These are phyloP conservation scores for Phoma herbarum DNA, from an alignment of 2,329 filamentous ascomycete genomes.

Conservation along the genomic window DNA sequence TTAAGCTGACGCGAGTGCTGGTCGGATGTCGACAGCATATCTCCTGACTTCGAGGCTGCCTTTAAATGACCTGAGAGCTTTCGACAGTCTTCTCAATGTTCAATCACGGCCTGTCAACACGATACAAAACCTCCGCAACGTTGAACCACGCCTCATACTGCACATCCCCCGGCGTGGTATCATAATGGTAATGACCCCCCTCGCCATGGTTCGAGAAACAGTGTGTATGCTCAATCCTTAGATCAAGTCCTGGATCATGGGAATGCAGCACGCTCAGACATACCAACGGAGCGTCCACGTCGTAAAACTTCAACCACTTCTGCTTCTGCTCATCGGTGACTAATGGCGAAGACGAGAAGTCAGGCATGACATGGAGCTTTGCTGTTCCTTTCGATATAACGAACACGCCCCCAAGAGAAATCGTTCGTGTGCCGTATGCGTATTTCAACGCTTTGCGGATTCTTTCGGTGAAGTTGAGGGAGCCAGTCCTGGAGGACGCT, in stretches of 20 bases:
- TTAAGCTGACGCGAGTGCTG: neutral
- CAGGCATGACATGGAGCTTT: conserved; percentile 28
- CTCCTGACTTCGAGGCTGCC: neutral
- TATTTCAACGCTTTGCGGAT: conserved; percentile 22
- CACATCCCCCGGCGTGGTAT: conserved; percentile 51
- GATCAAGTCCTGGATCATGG: conserved; percentile 51
- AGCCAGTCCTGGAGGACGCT: conserved; percentile 19
- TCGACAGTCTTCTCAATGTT: neutral
- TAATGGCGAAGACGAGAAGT: conserved; percentile 23
- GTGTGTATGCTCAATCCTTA: conserved; percentile 61
- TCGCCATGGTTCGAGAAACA: conserved; percentile 49
- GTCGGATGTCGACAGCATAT: neutral
- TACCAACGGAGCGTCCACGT: conserved; percentile 25
- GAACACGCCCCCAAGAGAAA: conserved; percentile 28
- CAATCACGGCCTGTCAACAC: conserved; percentile 45
- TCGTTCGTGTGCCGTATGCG: conserved; percentile 16
- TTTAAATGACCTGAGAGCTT: neutral
- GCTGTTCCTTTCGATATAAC: conserved; percentile 24
- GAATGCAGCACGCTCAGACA: conserved; percentile 35
- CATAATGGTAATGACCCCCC: conserved; percentile 58
- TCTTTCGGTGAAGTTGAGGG: conserved; percentile 27
- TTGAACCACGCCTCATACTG: conserved; percentile 61
- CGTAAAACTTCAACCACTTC: conserved; percentile 28
- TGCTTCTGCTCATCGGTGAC: conserved; percentile 19
- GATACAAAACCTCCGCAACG: conserved; percentile 53